phyloP scores from a whole-genome alignment of 768 basidiomycete genomes.

The Naganishia vaughanmartiniae region DNA sequence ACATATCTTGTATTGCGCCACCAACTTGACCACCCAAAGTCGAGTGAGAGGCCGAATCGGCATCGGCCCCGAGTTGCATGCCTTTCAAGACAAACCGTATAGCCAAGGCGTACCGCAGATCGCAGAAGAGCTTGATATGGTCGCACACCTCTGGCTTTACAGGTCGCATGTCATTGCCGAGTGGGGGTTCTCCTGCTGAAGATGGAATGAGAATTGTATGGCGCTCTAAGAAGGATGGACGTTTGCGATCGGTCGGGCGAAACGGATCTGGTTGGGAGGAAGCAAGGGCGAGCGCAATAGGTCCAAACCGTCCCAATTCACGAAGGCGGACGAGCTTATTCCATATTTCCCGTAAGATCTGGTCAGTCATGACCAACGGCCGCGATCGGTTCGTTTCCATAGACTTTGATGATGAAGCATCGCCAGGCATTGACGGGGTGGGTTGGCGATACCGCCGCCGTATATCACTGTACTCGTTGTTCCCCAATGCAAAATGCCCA shows the following conservation, averaged over 20 bases:
- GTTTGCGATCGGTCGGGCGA: background rate
- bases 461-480: conserved; percentile 1
- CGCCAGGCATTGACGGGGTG: background rate
- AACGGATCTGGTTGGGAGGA: conserved; percentile 47
- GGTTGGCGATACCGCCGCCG: background rate
- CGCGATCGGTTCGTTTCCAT: background rate
- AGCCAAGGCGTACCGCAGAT: conserved; percentile 34
- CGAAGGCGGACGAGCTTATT: conserved; percentile 31
- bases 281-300: conserved; percentile 33
- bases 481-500: background rate
- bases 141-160: conserved; percentile 36
- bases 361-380: conserved; percentile 36
- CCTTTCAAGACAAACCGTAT: conserved; percentile 40
- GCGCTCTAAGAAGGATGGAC: too few species aligned
- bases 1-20: background rate
- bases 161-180: conserved; percentile 28
- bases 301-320: conserved; percentile 30
- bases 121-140: conserved; percentile 44
- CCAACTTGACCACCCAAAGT: background rate
- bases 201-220: background rate
- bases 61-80: conserved; percentile 32
- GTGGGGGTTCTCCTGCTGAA: background rate
- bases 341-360: conserved; percentile 32
- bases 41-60: background rate
- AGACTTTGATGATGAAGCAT: background rate